Percentiles rank a stretch among this genome's conserved stretches.
These are phyloP conservation scores for Suillus fuscotomentosus DNA, from an alignment of 768 basidiomycete species.

Conservation along the genomic window DNA sequence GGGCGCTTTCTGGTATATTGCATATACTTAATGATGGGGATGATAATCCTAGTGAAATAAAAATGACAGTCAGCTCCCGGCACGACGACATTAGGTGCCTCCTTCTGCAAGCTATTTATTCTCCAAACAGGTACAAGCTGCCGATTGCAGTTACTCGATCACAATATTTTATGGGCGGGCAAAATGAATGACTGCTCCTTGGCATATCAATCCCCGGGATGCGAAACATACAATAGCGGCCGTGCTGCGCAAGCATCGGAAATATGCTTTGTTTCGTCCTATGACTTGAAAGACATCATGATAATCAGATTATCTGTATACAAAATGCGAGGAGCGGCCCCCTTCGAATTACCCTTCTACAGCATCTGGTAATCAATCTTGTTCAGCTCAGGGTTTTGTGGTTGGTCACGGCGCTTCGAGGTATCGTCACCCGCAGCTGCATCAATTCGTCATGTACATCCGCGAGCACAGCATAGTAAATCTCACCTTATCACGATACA, in stretches of 20 bases:
- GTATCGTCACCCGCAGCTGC: not conserved
- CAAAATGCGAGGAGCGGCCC: not conserved
- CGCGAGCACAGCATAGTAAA: not conserved
- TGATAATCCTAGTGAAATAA: not conserved
- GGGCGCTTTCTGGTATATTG: not conserved
- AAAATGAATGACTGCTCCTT: slow-evolving; percentile 4
- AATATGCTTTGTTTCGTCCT: slow-evolving; percentile 3
- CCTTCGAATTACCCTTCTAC: not conserved
- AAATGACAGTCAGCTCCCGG: not conserved
- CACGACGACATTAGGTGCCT: not conserved
- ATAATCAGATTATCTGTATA: not conserved
- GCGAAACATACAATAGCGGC: not conserved
- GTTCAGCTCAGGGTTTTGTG: not conserved
- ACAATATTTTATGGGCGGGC: slow-evolving; percentile 6
- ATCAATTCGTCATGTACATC: not conserved
- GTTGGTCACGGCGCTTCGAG: not conserved
- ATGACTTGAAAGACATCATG: not conserved
- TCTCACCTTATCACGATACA: not conserved
- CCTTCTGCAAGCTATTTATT: not conserved
- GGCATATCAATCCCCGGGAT: not conserved
- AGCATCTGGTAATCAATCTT: not conserved
- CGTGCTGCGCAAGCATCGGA: not conserved
- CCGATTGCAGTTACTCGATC: not conserved
- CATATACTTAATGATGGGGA: not conserved
- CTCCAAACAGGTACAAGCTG: not conserved